These are phyloP conservation scores for Fusarium nodosum DNA, from an alignment of 2,329 filamentous ascomycete genomes.

Conservation along the genomic window DNA sequence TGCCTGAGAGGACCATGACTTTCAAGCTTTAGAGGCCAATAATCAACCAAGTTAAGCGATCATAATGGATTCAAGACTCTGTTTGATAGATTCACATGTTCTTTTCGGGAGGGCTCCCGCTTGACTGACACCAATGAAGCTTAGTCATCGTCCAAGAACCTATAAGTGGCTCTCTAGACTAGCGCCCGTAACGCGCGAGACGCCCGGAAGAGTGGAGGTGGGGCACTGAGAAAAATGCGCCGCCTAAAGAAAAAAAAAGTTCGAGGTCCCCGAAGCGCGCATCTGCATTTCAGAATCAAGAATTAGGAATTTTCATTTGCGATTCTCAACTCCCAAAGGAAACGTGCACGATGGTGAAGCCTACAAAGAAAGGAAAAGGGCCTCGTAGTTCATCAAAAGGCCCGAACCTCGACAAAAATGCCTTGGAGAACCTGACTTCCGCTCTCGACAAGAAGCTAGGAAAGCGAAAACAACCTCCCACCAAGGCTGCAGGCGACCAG, in stretches of 20 bases:
- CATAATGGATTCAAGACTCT: constrained; percentile 5
- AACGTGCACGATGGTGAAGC: constrained; percentile 52
- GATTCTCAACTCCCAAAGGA: constrained; percentile 31
- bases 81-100: constrained; percentile 15
- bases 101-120: constrained; percentile 22
- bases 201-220: constrained; percentile 39
- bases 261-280: constrained; percentile 27
- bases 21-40: background rate
- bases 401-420: constrained; percentile 61
- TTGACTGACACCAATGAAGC: constrained; percentile 2
- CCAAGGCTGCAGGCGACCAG: constrained; percentile 52
- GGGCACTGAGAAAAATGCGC: constrained; percentile 38
- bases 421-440: constrained; percentile 67
- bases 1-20: constrained; percentile 38
- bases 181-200: constrained; percentile 40
- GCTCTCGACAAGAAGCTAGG: constrained; percentile 68
- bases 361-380: constrained; percentile 56
- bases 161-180: background rate
- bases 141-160: constrained; percentile 18
- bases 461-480: constrained; percentile 62
- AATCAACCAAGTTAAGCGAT: constrained; percentile 2
- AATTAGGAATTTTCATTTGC: constrained; percentile 40
- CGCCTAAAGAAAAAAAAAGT: constrained; percentile 46
- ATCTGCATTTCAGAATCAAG: constrained; percentile 22
- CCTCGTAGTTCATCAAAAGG: constrained; percentile 43